phyloP scores from a whole-genome alignment of 345 rosid species.

The Laguncularia racemosa region DNA sequence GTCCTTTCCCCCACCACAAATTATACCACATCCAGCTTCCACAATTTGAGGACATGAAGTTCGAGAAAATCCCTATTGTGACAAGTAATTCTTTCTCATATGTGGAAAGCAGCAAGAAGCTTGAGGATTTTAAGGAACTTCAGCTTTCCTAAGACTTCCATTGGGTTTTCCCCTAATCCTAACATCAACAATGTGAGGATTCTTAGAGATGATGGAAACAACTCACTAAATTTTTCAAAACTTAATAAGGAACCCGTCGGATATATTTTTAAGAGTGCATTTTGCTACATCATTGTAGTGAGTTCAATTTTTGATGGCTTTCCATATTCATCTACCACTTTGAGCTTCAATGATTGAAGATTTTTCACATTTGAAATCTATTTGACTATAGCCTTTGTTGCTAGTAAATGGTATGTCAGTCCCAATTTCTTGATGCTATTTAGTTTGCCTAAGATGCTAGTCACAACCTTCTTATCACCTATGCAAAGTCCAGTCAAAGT shows the following conservation, averaged over 20 bases:
- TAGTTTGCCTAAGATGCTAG: slow-evolving; percentile 3
- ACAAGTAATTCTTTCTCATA: slow-evolving; percentile 19
- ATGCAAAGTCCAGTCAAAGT: slow-evolving; percentile 25
- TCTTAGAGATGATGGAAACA: too few species aligned
- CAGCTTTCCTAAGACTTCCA: too few species aligned
- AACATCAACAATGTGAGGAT: too few species aligned
- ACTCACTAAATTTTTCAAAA: background rate
- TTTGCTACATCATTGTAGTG: background rate
- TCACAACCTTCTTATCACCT: slow-evolving; percentile 4
- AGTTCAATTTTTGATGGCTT: slow-evolving; percentile 15
- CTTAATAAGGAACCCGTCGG: slow-evolving; percentile 17
- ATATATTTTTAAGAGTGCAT: slow-evolving; percentile 18
- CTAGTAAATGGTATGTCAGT: slow-evolving; percentile 16
- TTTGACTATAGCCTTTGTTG: background rate
- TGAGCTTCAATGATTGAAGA: slow-evolving; percentile 25
- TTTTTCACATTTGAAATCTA: slow-evolving; percentile 9
- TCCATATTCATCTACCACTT: too few species aligned
- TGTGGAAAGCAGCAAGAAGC: slow-evolving; percentile 24
- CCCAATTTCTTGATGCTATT: slow-evolving; percentile 19
- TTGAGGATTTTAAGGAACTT: slow-evolving; percentile 19
- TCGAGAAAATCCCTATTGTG: background rate
- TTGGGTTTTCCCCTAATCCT: too few species aligned
- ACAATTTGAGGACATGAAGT: slow-evolving; percentile 27
- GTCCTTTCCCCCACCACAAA: slow-evolving; percentile 12
- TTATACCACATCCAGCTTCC: slow-evolving; percentile 20